Conservation (phyloP, 805 yeast genomes). For the Suhomyces sp. region DNA sequence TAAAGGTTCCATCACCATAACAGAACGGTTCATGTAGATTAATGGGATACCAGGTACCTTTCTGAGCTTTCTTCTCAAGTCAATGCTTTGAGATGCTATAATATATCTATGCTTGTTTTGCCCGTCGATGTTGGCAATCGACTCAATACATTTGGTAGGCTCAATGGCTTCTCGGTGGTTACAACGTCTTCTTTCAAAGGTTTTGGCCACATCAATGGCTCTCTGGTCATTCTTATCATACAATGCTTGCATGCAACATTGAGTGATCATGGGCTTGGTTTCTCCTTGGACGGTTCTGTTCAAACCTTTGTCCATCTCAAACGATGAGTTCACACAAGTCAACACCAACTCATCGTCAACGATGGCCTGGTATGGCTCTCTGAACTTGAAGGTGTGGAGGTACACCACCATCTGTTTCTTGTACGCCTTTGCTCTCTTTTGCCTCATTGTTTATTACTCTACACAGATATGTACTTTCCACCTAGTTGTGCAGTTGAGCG, state of each 20-base stretch:
- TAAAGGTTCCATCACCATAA: constrained; percentile 94
- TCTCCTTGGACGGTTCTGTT: constrained; percentile 80
- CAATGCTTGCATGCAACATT: constrained; percentile 87
- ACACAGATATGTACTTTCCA: not conserved
- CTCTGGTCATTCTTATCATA: constrained; percentile 68
- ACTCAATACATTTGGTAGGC: constrained; percentile 72
- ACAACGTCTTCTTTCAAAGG: constrained; percentile 89
- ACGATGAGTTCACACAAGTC: constrained; percentile 63
- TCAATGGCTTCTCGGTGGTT: constrained; percentile 68
- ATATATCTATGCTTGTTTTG: constrained; percentile 87
- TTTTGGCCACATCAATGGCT: constrained; percentile 79
- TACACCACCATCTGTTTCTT: constrained; percentile 89
- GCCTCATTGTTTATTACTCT: constrained; percentile 61
- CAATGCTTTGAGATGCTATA: constrained; percentile 78
- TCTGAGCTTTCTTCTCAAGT: constrained; percentile 66
- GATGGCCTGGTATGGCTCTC: constrained; percentile 89
- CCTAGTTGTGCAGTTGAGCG: not conserved
- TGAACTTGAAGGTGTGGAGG: constrained; percentile 81
- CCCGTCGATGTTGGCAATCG: constrained; percentile 68
- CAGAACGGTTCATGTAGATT: constrained; percentile 82
- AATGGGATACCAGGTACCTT: constrained; percentile 87
- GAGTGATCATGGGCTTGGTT: constrained; percentile 87
- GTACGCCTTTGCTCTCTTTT: constrained; percentile 91
- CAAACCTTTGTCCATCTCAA: constrained; percentile 78
- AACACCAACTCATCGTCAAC: constrained; percentile 78